Base-by-base conservation (phyloP, 2,329 filamentous ascomycete species). In the Dactylellina haptotyla region DNA sequence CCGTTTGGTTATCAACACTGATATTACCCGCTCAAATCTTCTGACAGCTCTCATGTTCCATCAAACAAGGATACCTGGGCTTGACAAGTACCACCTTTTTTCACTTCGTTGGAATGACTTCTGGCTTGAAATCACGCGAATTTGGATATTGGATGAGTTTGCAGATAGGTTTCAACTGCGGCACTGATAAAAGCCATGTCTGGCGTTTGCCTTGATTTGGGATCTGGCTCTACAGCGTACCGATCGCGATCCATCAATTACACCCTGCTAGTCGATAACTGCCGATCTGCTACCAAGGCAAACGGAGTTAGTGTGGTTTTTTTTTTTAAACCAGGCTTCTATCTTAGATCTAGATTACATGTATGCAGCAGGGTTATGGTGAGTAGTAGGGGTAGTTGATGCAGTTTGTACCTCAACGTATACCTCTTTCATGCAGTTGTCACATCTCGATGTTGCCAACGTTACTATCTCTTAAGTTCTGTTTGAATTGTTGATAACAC, bases 231-330 rank as follows among this genome's bases (percentile, higher is more conserved):
- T 20, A 8, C 12, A 1, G 10, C 25, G 10, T n/a, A 41, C 53
- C 37, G 34, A 57, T 43, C 23, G 34, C 20, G 32, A 57, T 43
- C 10, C 30, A 10, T 28, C 34, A 1, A 12, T 26, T 43, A 18
- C 3, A 12, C 25, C 23, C 16, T 16, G 10, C 39, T 54, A 30
- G 16, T 26, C 50, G 23, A 25, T 18, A 57, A 39, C 37, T 43
- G 53, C 37, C 53, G 53, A 57, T 57, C 53, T 12, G n/a, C 41
- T 43, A 43, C 30, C 37, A 57, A 56, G 53, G 53, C 32, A 57
- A 57, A 43, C 18, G 37, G 16, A 41, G n/a, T 37, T 57, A 57
- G 53, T 8, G 14, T 28, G 3, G 12, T 18, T 20, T 4, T 57
- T 10, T 12, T 10, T 39, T 41, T 18, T 8, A 20, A 43, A 8